Evolutionary conservation across 2,329 filamentous ascomycete species (phyloP).

Genomic region (Amauroascus verrucosus): DNA sequence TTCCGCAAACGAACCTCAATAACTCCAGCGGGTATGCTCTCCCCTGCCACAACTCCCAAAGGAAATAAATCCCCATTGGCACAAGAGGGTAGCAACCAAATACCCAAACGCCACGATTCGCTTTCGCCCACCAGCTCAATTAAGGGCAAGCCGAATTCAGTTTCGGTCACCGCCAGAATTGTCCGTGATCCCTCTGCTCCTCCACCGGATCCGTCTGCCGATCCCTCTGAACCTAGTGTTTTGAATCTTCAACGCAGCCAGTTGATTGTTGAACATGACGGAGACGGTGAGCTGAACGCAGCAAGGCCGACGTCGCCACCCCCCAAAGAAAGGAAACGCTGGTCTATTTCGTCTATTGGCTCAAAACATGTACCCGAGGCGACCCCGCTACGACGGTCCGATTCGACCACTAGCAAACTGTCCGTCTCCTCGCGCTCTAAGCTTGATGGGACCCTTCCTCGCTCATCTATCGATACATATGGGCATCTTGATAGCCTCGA

Average conservation of each 20-base stretch:
- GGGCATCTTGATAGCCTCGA: constrained; percentile 25
- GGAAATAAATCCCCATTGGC: constrained; percentile 22
- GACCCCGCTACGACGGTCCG: constrained; percentile 23
- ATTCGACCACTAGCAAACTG: constrained; percentile 30
- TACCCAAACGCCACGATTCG: constrained; percentile 25
- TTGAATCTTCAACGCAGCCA: constrained; percentile 46
- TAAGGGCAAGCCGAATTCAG: constrained; percentile 48
- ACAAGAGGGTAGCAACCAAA: constrained; percentile 23
- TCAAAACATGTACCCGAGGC: constrained; percentile 25
- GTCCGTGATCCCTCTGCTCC: constrained; percentile 49
- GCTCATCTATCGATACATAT: constrained; percentile 29
- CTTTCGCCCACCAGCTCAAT: constrained; percentile 20
- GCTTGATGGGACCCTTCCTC: constrained; percentile 25
- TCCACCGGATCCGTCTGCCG: constrained; percentile 26
- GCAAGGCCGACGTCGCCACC: constrained; percentile 19
- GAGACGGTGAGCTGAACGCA: constrained; percentile 21
- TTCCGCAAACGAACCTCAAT: constrained; percentile 36
- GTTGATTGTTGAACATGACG: constrained; percentile 56
- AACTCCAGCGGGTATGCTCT: constrained; percentile 23
- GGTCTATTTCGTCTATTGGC: constrained; percentile 30
- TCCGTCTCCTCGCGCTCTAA: constrained; percentile 32
- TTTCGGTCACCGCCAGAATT: constrained; percentile 82
- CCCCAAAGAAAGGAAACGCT: constrained; percentile 27
- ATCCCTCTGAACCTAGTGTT: constrained; percentile 24
- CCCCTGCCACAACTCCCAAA: constrained; percentile 1